A percentile compares a stretch with the other conserved stretches of the same genome.
Evolutionary conservation across 73 alveolate species (phyloP).

Genomic region (Symbiodinium natans): DNA sequence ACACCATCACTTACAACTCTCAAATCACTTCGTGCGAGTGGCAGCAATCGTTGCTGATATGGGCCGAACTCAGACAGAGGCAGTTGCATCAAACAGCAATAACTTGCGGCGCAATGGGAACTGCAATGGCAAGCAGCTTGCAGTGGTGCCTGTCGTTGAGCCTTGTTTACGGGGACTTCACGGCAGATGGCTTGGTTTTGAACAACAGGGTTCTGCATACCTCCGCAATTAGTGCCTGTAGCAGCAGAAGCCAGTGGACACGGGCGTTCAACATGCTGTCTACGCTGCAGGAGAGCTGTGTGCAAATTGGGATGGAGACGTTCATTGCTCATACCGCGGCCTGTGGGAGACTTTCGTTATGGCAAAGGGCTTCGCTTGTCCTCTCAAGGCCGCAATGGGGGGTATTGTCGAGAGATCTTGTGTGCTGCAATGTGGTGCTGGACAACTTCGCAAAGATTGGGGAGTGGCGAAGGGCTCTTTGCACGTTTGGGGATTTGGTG

Average conservation of each 20-base stretch:
- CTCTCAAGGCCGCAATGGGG: neutral
- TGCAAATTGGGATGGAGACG: neutral
- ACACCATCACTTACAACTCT: slow-evolving; percentile 41
- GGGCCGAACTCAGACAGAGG: neutral
- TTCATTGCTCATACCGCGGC: neutral
- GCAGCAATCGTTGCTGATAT: neutral
- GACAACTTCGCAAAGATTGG: slow-evolving; percentile 12
- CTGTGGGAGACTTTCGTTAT: neutral
- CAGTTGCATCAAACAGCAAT: neutral
- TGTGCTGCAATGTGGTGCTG: slow-evolving; percentile 35
- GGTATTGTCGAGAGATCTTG: neutral
- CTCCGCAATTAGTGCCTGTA: slow-evolving; percentile 32
- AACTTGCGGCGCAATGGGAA: neutral
- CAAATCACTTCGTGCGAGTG: slow-evolving; percentile 5
- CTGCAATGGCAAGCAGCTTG: neutral
- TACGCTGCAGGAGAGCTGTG: neutral
- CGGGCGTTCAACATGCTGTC: neutral
- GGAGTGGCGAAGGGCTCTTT: neutral
- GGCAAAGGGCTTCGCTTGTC: neutral
- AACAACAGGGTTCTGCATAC: slow-evolving; percentile 1
- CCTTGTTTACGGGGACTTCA: too few species aligned
- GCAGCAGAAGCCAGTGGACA: slow-evolving; percentile 26
- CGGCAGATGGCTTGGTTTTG: neutral
- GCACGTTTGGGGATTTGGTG: neutral
- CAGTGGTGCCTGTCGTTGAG: neutral